Conservation (phyloP, 192 early-diverging fungal species). For the Coemansia sp. region DNA sequence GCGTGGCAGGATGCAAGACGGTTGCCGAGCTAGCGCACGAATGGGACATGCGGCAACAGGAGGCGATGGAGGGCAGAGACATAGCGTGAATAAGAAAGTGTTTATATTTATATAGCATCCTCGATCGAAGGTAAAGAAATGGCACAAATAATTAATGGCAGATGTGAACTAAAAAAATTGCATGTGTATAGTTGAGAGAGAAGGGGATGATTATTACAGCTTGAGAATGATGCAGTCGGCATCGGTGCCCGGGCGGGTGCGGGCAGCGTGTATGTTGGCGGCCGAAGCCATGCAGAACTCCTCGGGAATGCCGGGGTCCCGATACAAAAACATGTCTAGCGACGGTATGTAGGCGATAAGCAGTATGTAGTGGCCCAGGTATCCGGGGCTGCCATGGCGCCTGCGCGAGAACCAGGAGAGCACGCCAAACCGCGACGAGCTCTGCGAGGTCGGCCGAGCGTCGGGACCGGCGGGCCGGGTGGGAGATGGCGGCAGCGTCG, state of each 20-base stretch:
- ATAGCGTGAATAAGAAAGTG: background rate
- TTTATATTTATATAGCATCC: too few relatives aligned
- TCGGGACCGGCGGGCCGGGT: too few relatives aligned
- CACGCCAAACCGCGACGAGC: background rate
- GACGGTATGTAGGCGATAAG: slow-evolving; percentile 81
- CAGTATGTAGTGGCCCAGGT: slow-evolving; percentile 82
- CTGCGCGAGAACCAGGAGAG: slow-evolving; percentile 26
- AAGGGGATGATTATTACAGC: slow-evolving; percentile 24
- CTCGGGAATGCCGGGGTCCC: slow-evolving; percentile 75
- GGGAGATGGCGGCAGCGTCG: too few relatives aligned
- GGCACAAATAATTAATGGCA: background rate
- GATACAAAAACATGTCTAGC: slow-evolving; percentile 75
- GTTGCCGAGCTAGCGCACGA: slow-evolving; percentile 2
- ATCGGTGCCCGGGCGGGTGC: slow-evolving; percentile 72
- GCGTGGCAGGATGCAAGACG: background rate
- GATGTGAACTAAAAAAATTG: background rate
- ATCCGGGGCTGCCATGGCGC: slow-evolving; percentile 45
- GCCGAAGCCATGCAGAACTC: slow-evolving; percentile 70
- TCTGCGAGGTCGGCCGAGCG: background rate
- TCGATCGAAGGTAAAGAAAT: background rate
- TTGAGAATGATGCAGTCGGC: slow-evolving; percentile 68
- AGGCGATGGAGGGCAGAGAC: background rate
- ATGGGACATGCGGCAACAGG: slow-evolving; percentile 2
- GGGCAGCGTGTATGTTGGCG: slow-evolving; percentile 63
- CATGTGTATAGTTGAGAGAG: too few relatives aligned